Evolutionary conservation across 2,329 filamentous ascomycete genomes (phyloP).

Genomic region (Aspergillus quadrilineatus): DNA sequence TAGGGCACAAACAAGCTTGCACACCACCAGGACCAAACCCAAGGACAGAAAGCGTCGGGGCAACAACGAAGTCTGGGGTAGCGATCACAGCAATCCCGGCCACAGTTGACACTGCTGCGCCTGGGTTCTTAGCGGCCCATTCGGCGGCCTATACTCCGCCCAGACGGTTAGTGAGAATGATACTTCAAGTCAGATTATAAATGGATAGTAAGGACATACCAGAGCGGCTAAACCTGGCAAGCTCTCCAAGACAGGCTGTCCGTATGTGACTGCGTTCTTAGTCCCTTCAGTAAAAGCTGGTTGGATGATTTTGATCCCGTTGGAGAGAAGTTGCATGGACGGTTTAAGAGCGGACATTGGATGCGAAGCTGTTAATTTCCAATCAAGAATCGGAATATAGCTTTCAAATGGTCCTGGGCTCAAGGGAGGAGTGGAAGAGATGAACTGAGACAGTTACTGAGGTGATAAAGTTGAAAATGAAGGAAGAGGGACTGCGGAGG

Average conservation of each 20-base stretch:
- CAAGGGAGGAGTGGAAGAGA: background rate
- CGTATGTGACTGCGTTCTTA: background rate
- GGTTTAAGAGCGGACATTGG: background rate
- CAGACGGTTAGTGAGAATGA: background rate
- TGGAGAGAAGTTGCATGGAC: background rate
- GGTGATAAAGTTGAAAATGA: background rate
- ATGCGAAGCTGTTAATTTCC: too few relatives aligned
- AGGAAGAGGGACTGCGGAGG: background rate
- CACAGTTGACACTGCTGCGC: background rate
- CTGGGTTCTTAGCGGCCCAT: background rate
- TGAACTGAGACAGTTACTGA: background rate
- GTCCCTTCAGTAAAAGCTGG: background rate
- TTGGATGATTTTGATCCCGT: background rate
- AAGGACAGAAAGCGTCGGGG: background rate
- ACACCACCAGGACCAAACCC: slow-evolving; percentile 1
- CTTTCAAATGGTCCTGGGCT: too few relatives aligned
- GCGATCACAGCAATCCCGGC: background rate
- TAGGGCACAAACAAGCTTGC: background rate
- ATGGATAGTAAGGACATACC: background rate
- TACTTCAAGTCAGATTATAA: background rate
- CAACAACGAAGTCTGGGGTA: background rate
- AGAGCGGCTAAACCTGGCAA: background rate
- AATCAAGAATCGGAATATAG: too few relatives aligned
- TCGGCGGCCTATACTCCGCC: background rate
- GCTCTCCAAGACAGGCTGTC: background rate